Conservation (phyloP, 306 rosid species). For the Alnus rubra region DNA sequence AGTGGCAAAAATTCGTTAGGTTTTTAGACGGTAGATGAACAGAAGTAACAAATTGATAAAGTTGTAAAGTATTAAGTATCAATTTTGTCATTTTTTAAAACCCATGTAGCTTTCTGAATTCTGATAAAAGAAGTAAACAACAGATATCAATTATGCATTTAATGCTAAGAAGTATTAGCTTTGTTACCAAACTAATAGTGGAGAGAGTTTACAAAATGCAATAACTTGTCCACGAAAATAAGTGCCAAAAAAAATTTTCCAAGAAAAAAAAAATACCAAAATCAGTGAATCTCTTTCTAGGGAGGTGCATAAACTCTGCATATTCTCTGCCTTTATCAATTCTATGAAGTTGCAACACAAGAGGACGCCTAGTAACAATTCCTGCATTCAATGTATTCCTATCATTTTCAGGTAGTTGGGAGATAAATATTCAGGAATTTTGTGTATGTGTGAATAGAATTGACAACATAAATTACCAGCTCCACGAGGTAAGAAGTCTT, state of each 20-base stretch:
- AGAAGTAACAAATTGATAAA: no score
- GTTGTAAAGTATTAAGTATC: no score
- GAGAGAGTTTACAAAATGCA: not conserved
- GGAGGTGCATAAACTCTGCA: conserved; percentile 90
- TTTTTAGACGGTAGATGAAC: no score
- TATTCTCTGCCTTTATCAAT: conserved; percentile 74
- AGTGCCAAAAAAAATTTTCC: not conserved
- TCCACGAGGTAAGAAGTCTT: conserved; percentile 96
- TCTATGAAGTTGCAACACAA: conserved; percentile 87
- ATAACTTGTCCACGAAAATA: conserved; percentile 1
- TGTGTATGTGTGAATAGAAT: not conserved
- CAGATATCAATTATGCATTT: no score
- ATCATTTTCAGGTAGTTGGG: not conserved
- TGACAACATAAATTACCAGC: conserved; percentile 52
- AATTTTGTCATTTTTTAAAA: no score
- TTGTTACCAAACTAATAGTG: not conserved
- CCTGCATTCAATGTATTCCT: conserved; percentile 46
- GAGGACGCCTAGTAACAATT: conserved; percentile 91
- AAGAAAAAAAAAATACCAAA: conserved; percentile 48
- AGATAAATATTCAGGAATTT: not conserved
- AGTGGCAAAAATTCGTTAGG: no score
- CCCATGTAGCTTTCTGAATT: no score
- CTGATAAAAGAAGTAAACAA: no score
- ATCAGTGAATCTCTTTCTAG: conserved; percentile 72
- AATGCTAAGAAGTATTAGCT: not conserved